A percentile compares a stretch with the other conserved stretches of the same genome.
Conservation (phyloP, 148 eudicot species). For the Polygonum maritimum region DNA sequence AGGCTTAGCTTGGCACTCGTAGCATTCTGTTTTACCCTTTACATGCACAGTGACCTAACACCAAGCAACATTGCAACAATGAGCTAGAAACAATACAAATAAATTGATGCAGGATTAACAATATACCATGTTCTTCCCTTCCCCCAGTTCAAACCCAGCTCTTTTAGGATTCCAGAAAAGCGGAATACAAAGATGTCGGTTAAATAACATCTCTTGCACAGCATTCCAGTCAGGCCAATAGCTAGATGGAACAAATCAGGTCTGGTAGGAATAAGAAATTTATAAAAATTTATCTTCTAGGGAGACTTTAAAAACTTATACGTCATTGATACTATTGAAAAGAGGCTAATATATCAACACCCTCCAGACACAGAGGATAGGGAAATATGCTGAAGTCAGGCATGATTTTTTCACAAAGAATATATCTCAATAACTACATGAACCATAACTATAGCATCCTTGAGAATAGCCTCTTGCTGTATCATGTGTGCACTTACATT, state of each 20-base stretch:
- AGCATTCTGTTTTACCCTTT: conserved; percentile 83
- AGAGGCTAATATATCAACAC: background rate
- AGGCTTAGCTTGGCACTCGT: conserved; percentile 95
- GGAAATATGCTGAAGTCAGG: background rate
- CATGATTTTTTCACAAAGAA: background rate
- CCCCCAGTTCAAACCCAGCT: no score
- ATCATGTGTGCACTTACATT: no score
- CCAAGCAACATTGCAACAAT: background rate
- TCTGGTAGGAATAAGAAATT: background rate
- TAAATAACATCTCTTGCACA: background rate
- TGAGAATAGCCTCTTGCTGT: no score
- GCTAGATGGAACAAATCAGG: background rate
- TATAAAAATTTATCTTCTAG: background rate
- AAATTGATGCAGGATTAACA: background rate
- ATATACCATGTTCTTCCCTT: no score
- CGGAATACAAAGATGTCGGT: background rate
- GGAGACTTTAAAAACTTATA: background rate
- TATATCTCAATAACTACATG: background rate
- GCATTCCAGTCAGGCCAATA: background rate
- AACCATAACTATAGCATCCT: background rate
- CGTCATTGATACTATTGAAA: no score
- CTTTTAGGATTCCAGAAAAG: background rate
- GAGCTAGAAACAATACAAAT: background rate
- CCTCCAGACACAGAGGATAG: background rate
- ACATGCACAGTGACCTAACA: conserved; percentile 88